Evolutionary conservation across 169 alveolate species (phyloP).

Genomic region (Haemoproteus tartakovskyi): DNA sequence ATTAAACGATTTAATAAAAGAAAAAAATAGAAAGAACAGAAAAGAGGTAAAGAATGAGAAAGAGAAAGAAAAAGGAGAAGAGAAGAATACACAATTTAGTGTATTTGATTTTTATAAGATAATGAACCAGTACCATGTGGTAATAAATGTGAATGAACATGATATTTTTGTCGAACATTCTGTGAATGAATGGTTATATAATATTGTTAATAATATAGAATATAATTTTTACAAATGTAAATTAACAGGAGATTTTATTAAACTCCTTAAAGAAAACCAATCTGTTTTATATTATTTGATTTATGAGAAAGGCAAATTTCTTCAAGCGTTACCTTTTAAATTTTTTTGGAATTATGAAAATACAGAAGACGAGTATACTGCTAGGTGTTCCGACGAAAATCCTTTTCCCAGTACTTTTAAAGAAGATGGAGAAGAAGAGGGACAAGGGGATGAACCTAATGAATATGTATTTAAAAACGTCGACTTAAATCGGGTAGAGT

Average conservation of each 20-base stretch:
- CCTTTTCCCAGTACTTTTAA: too few relatives aligned
- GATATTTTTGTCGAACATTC: conserved; percentile 40
- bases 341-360: conserved; percentile 50
- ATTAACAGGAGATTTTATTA: not conserved
- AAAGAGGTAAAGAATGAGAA: too few relatives aligned
- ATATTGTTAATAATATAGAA: conserved; percentile 17
- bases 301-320: conserved; percentile 17
- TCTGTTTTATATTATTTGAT: conserved; percentile 36
- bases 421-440: conserved; percentile 6
- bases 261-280: conserved; percentile 22
- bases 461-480: conserved; percentile 40
- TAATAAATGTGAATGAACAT: conserved; percentile 59
- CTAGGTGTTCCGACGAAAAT: too few relatives aligned
- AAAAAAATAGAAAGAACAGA: conserved; percentile 8
- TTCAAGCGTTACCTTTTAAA: conserved; percentile 44
- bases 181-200: conserved; percentile 8
- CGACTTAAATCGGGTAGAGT: conserved; percentile 17
- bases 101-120: conserved; percentile 13
- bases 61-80: not conserved
- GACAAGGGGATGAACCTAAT: conserved; percentile 11
- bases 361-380: not conserved
- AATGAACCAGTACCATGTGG: conserved; percentile 2
- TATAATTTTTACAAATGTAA: conserved; percentile 7
- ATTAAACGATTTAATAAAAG: conserved; percentile 39
- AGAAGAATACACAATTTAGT: not conserved